A percentile compares a stretch with the other conserved stretches of the same genome.
These are phyloP conservation scores for Chaetomium sp. DNA, from an alignment of 2,329 filamentous ascomycete genomes.

Conservation along the genomic window DNA sequence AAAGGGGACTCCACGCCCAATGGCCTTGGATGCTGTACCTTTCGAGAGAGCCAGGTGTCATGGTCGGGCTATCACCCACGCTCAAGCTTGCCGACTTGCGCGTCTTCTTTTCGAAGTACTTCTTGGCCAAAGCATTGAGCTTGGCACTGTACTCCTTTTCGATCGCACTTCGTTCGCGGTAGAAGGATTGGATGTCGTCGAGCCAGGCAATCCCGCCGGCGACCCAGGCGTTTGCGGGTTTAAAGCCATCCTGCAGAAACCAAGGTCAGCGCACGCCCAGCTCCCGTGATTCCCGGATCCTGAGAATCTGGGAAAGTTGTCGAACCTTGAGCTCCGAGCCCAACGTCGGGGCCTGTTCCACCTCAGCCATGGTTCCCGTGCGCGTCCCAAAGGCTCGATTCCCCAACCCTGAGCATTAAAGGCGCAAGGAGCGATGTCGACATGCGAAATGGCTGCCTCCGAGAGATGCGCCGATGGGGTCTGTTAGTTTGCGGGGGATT, in stretches of 20 bases:
- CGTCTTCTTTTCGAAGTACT: conserved; percentile 91
- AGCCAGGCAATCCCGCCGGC: conserved; percentile 86
- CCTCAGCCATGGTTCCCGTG: conserved; percentile 61
- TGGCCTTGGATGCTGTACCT: conserved; percentile 43
- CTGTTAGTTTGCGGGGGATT: conserved; percentile 6
- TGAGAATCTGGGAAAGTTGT: conserved; percentile 6
- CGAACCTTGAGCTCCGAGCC: conserved; percentile 87
- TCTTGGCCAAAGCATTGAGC: conserved; percentile 81
- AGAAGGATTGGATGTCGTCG: conserved; percentile 95
- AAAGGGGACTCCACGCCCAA: background rate
- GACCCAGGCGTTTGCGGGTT: conserved; percentile 88
- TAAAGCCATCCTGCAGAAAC: conserved; percentile 77
- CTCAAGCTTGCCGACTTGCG: conserved; percentile 82
- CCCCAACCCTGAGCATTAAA: conserved; percentile 18
- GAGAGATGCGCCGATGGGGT: background rate
- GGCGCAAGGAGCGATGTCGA: background rate
- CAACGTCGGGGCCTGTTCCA: conserved; percentile 78
- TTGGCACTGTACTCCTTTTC: conserved; percentile 96
- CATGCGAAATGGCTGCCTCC: conserved; percentile 12
- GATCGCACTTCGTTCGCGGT: conserved; percentile 86
- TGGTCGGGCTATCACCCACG: conserved; percentile 84
- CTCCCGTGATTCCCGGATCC: conserved; percentile 15
- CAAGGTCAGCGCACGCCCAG: conserved; percentile 10
- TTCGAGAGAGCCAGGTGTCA: conserved; percentile 93
- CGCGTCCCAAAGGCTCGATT: conserved; percentile 8